Evolutionary conservation across 2,329 filamentous ascomycete genomes (phyloP).

Genomic region (Neobulgaria alba): DNA sequence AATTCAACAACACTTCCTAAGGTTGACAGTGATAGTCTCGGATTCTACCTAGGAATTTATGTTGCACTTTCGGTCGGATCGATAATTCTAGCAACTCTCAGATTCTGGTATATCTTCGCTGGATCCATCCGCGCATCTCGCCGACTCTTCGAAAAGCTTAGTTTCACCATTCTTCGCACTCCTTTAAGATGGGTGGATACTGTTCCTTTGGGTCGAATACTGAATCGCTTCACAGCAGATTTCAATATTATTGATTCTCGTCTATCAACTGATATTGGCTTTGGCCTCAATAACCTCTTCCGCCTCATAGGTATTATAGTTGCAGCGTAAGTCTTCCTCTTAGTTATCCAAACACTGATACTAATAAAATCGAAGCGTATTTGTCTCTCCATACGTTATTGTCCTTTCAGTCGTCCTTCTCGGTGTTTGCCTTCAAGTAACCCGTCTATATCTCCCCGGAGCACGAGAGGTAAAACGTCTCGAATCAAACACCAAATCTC

Average conservation of each 20-base stretch:
- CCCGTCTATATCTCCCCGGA: conserved; percentile 51
- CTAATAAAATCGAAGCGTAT: conserved; percentile 43
- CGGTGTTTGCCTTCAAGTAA: conserved; percentile 47
- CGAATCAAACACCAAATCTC: conserved; percentile 68
- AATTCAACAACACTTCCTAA: conserved; percentile 2
- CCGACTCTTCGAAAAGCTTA: conserved; percentile 56
- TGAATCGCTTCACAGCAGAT: conserved; percentile 72
- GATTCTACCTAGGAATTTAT: conserved; percentile 63
- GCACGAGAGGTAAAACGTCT: conserved; percentile 69
- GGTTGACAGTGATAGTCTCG: conserved; percentile 32
- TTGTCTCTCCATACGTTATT: conserved; percentile 61
- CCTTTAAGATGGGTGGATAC: conserved; percentile 76
- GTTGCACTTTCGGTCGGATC: conserved; percentile 48
- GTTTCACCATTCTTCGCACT: conserved; percentile 58
- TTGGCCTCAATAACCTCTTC: conserved; percentile 51
- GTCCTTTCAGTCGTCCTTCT: conserved; percentile 52
- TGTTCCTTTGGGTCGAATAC: conserved; percentile 64
- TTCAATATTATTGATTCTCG: conserved; percentile 66
- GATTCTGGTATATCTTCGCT: conserved; percentile 54
- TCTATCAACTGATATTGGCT: conserved; percentile 54
- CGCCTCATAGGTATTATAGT: conserved; percentile 57
- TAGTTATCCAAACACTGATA: conserved; percentile 39
- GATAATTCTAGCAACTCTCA: conserved; percentile 50
- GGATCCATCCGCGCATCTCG: conserved; percentile 64
- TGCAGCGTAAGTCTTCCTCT: conserved; percentile 39